These are phyloP conservation scores for Sporothrix mexicana DNA, from an alignment of 2,329 filamentous ascomycete genomes.

Conservation along the genomic window DNA sequence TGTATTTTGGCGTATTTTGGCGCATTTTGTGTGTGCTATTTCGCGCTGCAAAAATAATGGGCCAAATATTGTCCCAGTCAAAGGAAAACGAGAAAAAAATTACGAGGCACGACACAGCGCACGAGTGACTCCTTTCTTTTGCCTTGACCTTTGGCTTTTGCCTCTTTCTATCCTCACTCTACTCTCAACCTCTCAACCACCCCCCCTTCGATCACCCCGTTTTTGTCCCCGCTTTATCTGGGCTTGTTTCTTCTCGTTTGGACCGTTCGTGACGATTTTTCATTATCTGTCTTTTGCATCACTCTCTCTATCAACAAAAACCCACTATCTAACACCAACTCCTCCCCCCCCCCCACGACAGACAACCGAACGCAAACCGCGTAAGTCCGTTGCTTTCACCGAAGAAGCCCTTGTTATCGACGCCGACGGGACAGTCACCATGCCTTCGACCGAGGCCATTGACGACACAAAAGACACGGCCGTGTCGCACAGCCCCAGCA, in stretches of 20 bases:
- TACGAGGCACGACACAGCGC: slow-evolving; percentile 16
- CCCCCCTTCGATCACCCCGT: slow-evolving; percentile 11
- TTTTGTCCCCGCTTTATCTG: slow-evolving; percentile 33
- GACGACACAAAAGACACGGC: slow-evolving; percentile 81
- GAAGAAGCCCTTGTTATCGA: slow-evolving; percentile 87
- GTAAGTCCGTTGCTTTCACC: slow-evolving; percentile 90
- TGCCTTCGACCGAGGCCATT: slow-evolving; percentile 67
- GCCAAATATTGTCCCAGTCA: slow-evolving; percentile 18
- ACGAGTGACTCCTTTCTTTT: slow-evolving; percentile 4
- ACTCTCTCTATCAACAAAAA: not conserved
- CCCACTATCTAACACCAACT: slow-evolving; percentile 16
- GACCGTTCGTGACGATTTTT: slow-evolving; percentile 30
- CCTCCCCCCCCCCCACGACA: slow-evolving; percentile 10
- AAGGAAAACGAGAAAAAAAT: slow-evolving; percentile 31
- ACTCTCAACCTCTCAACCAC: slow-evolving; percentile 8
- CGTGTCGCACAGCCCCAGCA: slow-evolving; percentile 76
- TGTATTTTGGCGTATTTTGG: not conserved
- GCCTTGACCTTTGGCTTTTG: slow-evolving; percentile 16
- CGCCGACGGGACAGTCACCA: slow-evolving; percentile 83
- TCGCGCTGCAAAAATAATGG: slow-evolving; percentile 30
- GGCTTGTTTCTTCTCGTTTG: slow-evolving; percentile 25
- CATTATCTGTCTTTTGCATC: slow-evolving; percentile 21
- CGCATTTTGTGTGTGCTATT: slow-evolving; percentile 27
- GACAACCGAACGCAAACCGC: slow-evolving; percentile 37
- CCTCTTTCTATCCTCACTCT: not conserved